Percentiles rank a stretch among this genome's conserved stretches.
phyloP scores from a whole-genome alignment of 108 stramenopile species.

The Skeletonema menzelii region DNA sequence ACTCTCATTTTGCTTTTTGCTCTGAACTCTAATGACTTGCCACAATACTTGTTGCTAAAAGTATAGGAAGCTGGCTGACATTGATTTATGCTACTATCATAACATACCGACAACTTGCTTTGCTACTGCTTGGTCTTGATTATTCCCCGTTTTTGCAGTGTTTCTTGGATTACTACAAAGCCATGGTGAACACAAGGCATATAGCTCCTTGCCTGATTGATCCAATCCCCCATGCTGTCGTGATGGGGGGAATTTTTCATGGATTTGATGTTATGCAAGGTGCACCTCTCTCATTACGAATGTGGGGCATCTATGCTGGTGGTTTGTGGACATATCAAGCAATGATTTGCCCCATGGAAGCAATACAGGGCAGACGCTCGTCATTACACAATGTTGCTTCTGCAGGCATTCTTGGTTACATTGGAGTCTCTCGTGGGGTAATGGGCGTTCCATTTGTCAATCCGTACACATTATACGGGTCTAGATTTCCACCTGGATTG shows the following conservation, averaged over 20 bases:
- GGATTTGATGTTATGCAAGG: slow-evolving; percentile 25
- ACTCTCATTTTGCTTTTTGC: too few relatives aligned
- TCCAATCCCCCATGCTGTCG: slow-evolving; percentile 19
- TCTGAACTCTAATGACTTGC: too few relatives aligned
- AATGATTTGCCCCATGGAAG: slow-evolving; percentile 71
- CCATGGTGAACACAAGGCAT: background rate
- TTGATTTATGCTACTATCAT: too few relatives aligned
- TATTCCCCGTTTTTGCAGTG: too few relatives aligned
- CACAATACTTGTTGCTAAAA: too few relatives aligned
- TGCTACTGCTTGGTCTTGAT: too few relatives aligned
- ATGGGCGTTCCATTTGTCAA: slow-evolving; percentile 61
- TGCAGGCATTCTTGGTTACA: slow-evolving; percentile 53
- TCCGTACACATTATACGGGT: slow-evolving; percentile 25
- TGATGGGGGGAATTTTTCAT: slow-evolving; percentile 31
- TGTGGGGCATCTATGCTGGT: slow-evolving; percentile 42
- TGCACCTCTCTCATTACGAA: slow-evolving; percentile 4
- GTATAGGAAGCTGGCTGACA: too few relatives aligned
- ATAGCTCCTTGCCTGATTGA: slow-evolving; percentile 27
- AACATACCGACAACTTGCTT: too few relatives aligned
- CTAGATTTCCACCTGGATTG: slow-evolving; percentile 21
- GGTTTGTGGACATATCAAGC: slow-evolving; percentile 51
- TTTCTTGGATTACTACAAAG: too few relatives aligned
- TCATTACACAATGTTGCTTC: slow-evolving; percentile 49
- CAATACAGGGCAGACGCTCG: slow-evolving; percentile 55
- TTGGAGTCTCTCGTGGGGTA: slow-evolving; percentile 50